Conservation (phyloP, 2,329 filamentous ascomycete species). For the Aspergillus cejpii region DNA sequence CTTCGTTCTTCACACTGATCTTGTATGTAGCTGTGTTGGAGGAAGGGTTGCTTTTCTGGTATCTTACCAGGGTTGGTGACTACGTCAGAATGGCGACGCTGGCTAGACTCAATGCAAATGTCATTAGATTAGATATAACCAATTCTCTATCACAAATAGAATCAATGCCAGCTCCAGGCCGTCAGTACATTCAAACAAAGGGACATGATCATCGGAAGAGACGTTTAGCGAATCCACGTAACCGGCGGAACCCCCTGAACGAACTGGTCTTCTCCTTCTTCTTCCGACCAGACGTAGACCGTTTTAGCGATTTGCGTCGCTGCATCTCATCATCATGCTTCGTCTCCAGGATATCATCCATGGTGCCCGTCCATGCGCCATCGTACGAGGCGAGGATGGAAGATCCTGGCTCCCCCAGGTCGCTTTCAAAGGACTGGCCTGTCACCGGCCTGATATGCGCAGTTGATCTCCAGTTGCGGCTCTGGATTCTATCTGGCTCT, state of each 20-base stretch:
- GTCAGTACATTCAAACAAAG: too few relatives aligned
- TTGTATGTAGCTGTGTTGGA: not conserved
- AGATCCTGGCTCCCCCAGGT: slow-evolving; percentile 30
- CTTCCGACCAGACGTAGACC: not conserved
- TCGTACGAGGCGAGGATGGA: slow-evolving; percentile 22
- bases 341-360: not conserved
- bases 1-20: not conserved
- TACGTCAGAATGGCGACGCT: not conserved
- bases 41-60: not conserved
- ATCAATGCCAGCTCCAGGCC: not conserved
- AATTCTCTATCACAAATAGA: not conserved
- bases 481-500: slow-evolving; percentile 12
- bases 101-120: not conserved
- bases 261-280: not conserved
- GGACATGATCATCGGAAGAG: not conserved
- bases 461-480: slow-evolving; percentile 7
- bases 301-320: not conserved
- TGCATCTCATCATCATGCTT: not conserved
- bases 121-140: too few relatives aligned
- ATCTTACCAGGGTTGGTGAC: not conserved
- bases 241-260: not conserved
- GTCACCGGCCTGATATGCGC: slow-evolving; percentile 13
- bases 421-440: slow-evolving; percentile 21
- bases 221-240: not conserved
- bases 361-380: slow-evolving; percentile 23